These are phyloP conservation scores for Zymoseptoria passerinii DNA, from an alignment of 2,329 filamentous ascomycete genomes.

Conservation along the genomic window DNA sequence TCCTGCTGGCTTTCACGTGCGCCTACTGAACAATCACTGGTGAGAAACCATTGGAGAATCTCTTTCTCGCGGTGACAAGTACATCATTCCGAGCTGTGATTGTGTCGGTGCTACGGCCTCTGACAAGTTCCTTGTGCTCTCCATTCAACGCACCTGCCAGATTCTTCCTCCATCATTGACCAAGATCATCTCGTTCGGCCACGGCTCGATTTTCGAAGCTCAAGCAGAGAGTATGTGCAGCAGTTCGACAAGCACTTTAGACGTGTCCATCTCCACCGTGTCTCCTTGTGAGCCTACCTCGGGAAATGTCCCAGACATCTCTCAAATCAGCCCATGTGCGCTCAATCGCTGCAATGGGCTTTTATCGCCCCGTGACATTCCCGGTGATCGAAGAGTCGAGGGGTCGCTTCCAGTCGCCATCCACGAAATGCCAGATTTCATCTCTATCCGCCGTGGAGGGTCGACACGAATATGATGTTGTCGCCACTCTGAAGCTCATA, in stretches of 20 bases:
- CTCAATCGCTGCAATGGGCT: background rate
- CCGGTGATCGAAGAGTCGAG: background rate
- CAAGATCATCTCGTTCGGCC: too few relatives aligned
- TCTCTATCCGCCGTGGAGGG: slow-evolving; percentile 79
- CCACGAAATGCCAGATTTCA: background rate
- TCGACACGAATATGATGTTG: slow-evolving; percentile 92
- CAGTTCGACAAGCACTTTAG: background rate
- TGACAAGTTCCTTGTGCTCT: background rate
- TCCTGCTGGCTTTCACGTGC: too few relatives aligned
- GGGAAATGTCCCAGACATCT: too few relatives aligned
- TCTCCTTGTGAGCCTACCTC: background rate
- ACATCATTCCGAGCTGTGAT: background rate
- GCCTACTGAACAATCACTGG: background rate
- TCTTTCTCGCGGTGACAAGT: background rate
- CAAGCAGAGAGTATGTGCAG: background rate
- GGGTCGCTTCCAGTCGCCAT: background rate
- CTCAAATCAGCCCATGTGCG: too few relatives aligned
- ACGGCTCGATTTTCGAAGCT: background rate
- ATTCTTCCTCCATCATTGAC: background rate
- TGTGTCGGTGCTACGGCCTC: background rate
- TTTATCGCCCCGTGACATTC: background rate
- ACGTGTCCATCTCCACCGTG: too few relatives aligned
- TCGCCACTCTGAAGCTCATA: slow-evolving; percentile 78
- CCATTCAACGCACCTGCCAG: background rate
- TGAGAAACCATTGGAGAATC: background rate